A percentile compares a stretch with the other conserved stretches of the same genome.
These are phyloP conservation scores for Fusarium caatingaense DNA, from an alignment of 2,329 filamentous ascomycete genomes.

Conservation along the genomic window DNA sequence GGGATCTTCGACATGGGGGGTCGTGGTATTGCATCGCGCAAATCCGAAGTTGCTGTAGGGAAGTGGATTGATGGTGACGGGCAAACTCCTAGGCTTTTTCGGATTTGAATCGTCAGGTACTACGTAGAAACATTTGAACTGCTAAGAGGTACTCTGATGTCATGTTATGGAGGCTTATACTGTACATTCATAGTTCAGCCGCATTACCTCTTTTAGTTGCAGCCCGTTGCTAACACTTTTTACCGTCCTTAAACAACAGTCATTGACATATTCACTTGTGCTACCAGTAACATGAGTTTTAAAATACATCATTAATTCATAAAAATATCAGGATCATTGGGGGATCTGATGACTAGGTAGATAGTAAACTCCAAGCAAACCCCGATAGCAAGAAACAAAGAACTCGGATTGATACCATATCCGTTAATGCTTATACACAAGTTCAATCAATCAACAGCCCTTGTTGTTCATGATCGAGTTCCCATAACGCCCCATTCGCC, in stretches of 20 bases:
- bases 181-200: background rate
- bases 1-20: background rate
- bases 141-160: background rate
- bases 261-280: background rate
- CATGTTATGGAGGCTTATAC: background rate
- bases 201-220: background rate
- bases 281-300: background rate
- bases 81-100: slow-evolving; percentile 31
- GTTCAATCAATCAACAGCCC: slow-evolving; percentile 7
- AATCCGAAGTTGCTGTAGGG: slow-evolving; percentile 8
- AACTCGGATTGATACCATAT: background rate
- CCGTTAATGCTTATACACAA: slow-evolving; percentile 10
- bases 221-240: background rate
- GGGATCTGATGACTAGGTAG: background rate
- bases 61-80: background rate
- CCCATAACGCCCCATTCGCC: slow-evolving; percentile 33
- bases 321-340: background rate
- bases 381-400: background rate
- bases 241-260: background rate
- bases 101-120: background rate
- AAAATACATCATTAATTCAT: slow-evolving; percentile 1
- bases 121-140: background rate
- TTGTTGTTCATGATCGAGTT: slow-evolving; percentile 5
- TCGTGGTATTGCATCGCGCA: slow-evolving; percentile 19
- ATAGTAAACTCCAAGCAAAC: background rate